Percentiles rank a stretch among this genome's conserved stretches.
Evolutionary conservation across 176 grass and related monocot species (phyloP).

Genomic region (Carex cristatella): DNA sequence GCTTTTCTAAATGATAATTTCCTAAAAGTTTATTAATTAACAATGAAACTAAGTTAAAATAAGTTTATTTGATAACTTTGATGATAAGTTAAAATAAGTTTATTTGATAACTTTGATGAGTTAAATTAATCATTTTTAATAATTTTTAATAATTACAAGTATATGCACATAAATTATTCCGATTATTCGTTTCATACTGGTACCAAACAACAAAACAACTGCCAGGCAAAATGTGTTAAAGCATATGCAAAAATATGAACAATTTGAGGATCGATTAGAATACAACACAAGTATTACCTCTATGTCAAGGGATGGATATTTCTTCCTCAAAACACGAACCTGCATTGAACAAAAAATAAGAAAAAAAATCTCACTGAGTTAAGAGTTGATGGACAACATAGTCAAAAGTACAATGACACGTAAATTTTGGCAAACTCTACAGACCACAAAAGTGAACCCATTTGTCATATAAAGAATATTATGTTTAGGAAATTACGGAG

Average conservation of each 20-base stretch:
- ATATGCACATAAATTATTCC: no score
- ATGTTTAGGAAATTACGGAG: background rate
- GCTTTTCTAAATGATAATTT: no score
- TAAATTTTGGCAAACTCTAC: background rate
- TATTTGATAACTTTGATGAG: no score
- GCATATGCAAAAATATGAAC: background rate
- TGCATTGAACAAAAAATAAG: slow-evolving; percentile 3
- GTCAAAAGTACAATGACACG: background rate
- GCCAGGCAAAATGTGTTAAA: background rate
- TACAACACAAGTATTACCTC: slow-evolving; percentile 40
- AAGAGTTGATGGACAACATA: background rate
- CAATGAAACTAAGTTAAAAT: no score
- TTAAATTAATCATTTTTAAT: no score
- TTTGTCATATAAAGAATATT: background rate
- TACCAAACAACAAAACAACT: background rate
- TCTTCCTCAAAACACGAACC: slow-evolving; percentile 79
- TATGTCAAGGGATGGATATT: slow-evolving; percentile 89
- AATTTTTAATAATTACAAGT: no score
- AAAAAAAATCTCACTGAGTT: background rate
- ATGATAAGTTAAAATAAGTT: no score
- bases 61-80: no score
- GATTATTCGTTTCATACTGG: background rate
- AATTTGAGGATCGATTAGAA: background rate
- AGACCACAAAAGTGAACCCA: background rate
- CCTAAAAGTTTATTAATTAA: no score